Evolutionary conservation across 805 yeast species (phyloP), one percentile per base, ranked within the genome.

Genomic region (Nakazawaea molendinolei): DNA sequence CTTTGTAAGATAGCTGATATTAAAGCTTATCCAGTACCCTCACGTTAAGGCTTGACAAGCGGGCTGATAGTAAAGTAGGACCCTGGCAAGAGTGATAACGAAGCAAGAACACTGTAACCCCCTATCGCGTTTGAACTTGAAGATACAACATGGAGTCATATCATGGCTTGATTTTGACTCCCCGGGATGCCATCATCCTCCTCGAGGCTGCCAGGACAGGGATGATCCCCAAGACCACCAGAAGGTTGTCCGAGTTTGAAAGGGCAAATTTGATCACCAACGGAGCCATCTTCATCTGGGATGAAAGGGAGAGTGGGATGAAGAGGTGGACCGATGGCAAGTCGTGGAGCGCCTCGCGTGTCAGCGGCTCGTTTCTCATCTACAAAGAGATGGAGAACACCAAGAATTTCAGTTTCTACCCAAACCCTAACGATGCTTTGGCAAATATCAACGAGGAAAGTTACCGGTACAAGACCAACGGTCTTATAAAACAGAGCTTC

Each of bases 301-400:
- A 76, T 51, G 89, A 81, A 51, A 61, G 67, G 10, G 79, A 74
- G 45, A 75, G 84, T 28, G 81, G 77, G 13, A 79, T 82, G 76
- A 70, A 76, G 43, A 59, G 89, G 20, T 81, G 90, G 89, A 81
- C 89, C 1, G 90, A 81, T 49, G 86, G 89, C 14, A 70, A 71
- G 43, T 65, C 70, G 23, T 81, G 90, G 89, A 66, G 76, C 40
- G 84, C 87, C 2, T 74, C 83, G 1, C 65, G 86, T 40, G 86
- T 82, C 1, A 66, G 69, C 4, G 83, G 84, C 4, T 65, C 71
- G 2, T 79, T 79, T 48, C 56, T 79, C 21, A 69, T 74, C 3
- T 79, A 79, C 53, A 67, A 72, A 35, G 86, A 81, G 50, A 69
- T 78, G 64, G 78, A 74, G 41, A 46, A 48, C 8, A 43, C 45